A percentile compares a stretch with the other conserved stretches of the same genome.
Conservation (phyloP, 2,329 filamentous ascomycete species). For the Talaromyces piceae region DNA sequence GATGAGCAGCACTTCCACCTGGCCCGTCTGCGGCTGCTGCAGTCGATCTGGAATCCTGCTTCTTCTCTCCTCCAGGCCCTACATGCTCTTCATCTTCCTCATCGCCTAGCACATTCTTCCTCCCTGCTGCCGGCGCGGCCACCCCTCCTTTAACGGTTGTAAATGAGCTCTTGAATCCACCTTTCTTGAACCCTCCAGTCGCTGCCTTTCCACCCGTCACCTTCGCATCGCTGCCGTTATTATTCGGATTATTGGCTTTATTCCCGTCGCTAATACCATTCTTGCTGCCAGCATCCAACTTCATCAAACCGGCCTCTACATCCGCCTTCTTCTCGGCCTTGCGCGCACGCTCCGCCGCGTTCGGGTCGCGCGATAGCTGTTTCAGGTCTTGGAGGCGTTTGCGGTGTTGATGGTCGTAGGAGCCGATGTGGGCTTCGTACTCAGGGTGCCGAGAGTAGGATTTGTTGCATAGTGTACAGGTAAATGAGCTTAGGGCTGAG, state of each 20-base stretch:
- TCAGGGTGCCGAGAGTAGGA: conserved; percentile 94
- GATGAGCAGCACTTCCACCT: background rate
- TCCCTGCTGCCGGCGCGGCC: conserved; percentile 19
- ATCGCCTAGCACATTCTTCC: conserved; percentile 37
- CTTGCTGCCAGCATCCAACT: conserved; percentile 27
- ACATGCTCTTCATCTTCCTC: conserved; percentile 36
- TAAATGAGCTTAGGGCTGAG: conserved; percentile 72
- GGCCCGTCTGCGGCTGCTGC: background rate
- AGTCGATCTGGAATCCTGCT: background rate
- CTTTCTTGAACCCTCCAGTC: conserved; percentile 62
- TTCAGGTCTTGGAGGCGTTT: conserved; percentile 51
- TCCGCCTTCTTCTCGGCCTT: conserved; percentile 37
- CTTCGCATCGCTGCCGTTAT: background rate
- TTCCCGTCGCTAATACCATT: conserved; percentile 14
- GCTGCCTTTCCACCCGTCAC: conserved; percentile 17
- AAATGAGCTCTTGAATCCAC: conserved; percentile 74
- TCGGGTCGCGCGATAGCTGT: conserved; percentile 37
- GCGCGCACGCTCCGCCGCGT: conserved; percentile 36
- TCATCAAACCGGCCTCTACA: conserved; percentile 34
- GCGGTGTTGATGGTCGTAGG: conserved; percentile 93
- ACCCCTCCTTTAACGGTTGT: conserved; percentile 42
- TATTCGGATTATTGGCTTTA: background rate
- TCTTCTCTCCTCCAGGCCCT: background rate
- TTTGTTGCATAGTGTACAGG: conserved; percentile 82
- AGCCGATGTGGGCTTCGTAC: conserved; percentile 87